A percentile compares a stretch with the other conserved stretches of the same genome.
Evolutionary conservation across 2,329 filamentous ascomycete genomes (phyloP).

Genomic region (Cercospora sp.): DNA sequence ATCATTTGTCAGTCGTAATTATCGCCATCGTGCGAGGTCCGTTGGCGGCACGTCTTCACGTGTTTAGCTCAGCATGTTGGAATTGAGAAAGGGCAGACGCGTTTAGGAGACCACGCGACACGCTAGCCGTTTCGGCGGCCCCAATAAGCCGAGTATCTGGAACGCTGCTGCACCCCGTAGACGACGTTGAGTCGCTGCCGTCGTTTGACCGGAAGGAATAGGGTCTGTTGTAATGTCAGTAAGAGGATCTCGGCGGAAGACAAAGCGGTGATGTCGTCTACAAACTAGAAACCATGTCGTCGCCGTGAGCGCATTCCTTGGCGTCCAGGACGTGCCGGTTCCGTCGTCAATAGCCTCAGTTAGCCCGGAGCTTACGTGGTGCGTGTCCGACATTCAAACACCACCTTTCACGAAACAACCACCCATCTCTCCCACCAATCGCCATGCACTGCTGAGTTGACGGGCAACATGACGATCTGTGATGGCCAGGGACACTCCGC

Average conservation of each 20-base stretch:
- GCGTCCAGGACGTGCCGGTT: slow-evolving; percentile 1
- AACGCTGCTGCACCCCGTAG: not conserved
- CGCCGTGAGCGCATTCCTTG: not conserved
- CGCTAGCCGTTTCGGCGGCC: not conserved
- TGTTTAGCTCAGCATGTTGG: not conserved
- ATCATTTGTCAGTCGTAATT: not conserved
- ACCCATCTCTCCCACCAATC: not conserved
- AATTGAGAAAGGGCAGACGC: not conserved
- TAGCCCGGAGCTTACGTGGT: slow-evolving; percentile 13
- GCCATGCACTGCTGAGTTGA: slow-evolving; percentile 18
- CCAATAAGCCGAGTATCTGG: not conserved
- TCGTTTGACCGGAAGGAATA: no score
- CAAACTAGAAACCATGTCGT: not conserved
- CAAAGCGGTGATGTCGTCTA: not conserved
- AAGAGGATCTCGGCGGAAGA: not conserved
- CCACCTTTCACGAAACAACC: slow-evolving; percentile 3
- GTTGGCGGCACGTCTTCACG: not conserved
- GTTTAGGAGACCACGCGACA: slow-evolving; percentile 5
- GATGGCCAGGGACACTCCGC: slow-evolving; percentile 39
- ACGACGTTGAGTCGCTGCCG: not conserved
- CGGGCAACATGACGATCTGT: slow-evolving; percentile 39
- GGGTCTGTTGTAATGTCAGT: not conserved
- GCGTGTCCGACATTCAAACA: not conserved
- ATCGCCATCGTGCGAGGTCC: not conserved
- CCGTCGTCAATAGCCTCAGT: slow-evolving; percentile 8